Evolutionary conservation across 2,329 filamentous ascomycete genomes (phyloP), one percentile per base, ranked within the genome.

Genomic region (Monilinia fructigena): DNA sequence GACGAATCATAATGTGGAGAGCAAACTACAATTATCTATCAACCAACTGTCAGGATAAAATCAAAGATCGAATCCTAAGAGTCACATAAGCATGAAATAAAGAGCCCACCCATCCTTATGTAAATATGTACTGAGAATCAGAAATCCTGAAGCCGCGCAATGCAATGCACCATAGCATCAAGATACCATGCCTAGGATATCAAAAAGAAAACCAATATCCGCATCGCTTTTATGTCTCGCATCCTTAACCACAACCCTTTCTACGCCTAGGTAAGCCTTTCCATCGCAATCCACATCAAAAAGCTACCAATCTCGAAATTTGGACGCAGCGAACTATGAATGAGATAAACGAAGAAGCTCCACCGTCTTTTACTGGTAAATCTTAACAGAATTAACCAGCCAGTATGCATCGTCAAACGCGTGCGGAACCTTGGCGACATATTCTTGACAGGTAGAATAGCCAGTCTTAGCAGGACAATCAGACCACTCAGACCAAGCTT

Each of bases 401-500:
- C 92, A 96, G 79, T 89, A 96, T 1, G 90, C 85, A 26, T 93
- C 83, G 26, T 79, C 75, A 76, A 95, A 96, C 12, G 83, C 90
- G 11, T 77, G 74, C 0, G 92, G 90, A 77, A 93, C 89, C 71
- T 83, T 80, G 66, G 82, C 81, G 23, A 96, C 93, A 76, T 86
- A 96, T 31, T 86, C 85, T 42, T 87, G 76, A 80, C 93, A 97
- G 0, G 86, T 88, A 87, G 72, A 85, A 80, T 79, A 78, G 76
- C 90, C 93, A 31, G 84, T 83, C 14, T 78, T 70, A 88, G 73
- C 83, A 67, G 88, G 82, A 66, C 75, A 76, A 73, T 60, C 74
- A 4, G 68, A 70, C 69, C 69, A 88, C 84, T 63, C 79, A 76
- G 68, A 69, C 72, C 70, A 72, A 16, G 56, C 90, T 45, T 66